Percentiles rank a stretch among this genome's conserved stretches.
phyloP scores from a whole-genome alignment of 192 early-diverging fungal genomes.

The Diversispora eburnea region DNA sequence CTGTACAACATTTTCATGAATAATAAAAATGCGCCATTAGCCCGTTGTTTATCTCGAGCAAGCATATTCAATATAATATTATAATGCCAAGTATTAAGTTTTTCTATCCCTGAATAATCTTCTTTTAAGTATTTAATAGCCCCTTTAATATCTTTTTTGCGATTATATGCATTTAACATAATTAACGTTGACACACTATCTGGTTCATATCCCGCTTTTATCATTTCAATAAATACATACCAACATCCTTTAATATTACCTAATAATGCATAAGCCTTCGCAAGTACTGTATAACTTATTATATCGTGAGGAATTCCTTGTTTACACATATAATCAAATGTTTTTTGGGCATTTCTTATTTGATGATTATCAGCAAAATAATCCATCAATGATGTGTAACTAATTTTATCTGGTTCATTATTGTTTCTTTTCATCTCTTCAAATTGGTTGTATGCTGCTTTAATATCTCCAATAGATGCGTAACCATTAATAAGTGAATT shows the following conservation, averaged over 20 bases:
- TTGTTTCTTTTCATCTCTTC: constrained; percentile 15
- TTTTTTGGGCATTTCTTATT: constrained; percentile 1
- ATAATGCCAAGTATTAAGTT: not conserved
- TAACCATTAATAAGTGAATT: constrained; percentile 28
- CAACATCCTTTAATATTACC: not conserved
- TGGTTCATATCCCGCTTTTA: not conserved
- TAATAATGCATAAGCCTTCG: constrained; percentile 14
- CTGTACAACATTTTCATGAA: constrained; percentile 15
- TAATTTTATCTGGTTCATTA: not conserved
- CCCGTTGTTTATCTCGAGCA: not conserved
- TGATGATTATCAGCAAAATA: constrained; percentile 18
- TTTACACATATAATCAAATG: constrained; percentile 21
- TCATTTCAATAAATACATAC: constrained; percentile 18
- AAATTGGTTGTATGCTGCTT: constrained; percentile 5
- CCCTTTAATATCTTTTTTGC: not conserved
- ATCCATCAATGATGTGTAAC: constrained; percentile 25
- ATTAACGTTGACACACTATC: constrained; percentile 7
- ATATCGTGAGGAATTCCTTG: constrained; percentile 18
- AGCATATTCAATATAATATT: constrained; percentile 2
- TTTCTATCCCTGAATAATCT: not conserved
- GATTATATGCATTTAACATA: constrained; percentile 14
- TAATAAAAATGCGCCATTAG: not conserved
- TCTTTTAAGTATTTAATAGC: not conserved
- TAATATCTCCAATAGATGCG: not conserved
- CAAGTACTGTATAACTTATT: constrained; percentile 20